These are phyloP conservation scores for Globisporangium nagaii DNA, from an alignment of 352 stramenopile species.

Conservation along the genomic window DNA sequence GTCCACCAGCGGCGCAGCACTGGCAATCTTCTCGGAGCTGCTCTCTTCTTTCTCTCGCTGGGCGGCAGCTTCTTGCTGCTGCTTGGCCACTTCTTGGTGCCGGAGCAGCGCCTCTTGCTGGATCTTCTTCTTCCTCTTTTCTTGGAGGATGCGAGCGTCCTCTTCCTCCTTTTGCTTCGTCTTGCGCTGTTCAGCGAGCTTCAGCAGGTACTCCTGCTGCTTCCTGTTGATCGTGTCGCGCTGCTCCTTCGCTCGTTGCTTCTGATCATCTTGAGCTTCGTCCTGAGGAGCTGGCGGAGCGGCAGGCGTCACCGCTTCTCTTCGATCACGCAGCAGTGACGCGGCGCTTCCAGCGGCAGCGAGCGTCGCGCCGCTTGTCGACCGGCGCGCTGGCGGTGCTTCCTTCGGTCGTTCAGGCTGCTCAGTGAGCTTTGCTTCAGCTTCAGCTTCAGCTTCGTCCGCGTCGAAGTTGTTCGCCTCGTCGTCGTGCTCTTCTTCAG, in stretches of 20 bases:
- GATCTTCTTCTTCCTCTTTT: slow-evolving; percentile 46
- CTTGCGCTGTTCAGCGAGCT: slow-evolving; percentile 52
- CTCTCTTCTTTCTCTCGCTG: slow-evolving; percentile 22
- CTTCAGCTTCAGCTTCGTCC: neutral
- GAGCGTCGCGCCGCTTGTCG: neutral
- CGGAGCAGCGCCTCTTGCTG: slow-evolving; percentile 49
- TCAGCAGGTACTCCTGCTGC: slow-evolving; percentile 62
- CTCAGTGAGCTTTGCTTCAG: neutral
- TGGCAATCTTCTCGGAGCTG: slow-evolving; percentile 16
- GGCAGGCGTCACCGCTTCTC: neutral
- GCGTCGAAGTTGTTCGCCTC: no score
- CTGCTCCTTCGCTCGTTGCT: slow-evolving; percentile 38
- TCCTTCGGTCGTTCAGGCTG: neutral
- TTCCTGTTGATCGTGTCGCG: slow-evolving; percentile 51
- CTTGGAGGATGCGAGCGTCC: slow-evolving; percentile 42
- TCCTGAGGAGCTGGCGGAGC: neutral
- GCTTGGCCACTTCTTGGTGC: slow-evolving; percentile 44
- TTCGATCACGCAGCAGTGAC: slow-evolving; percentile 3
- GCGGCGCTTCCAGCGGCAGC: neutral
- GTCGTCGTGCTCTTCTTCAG: slow-evolving; percentile 18
- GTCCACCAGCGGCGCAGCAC: slow-evolving; percentile 22
- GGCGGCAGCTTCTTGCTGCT: slow-evolving; percentile 36
- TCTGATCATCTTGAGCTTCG: slow-evolving; percentile 24
- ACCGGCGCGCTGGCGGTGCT: neutral
- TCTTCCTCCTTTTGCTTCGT: slow-evolving; percentile 71